A percentile compares a stretch with the other conserved stretches of the same genome.
Conservation (phyloP, 768 basidiomycete species). For the Crucibulum laeve region DNA sequence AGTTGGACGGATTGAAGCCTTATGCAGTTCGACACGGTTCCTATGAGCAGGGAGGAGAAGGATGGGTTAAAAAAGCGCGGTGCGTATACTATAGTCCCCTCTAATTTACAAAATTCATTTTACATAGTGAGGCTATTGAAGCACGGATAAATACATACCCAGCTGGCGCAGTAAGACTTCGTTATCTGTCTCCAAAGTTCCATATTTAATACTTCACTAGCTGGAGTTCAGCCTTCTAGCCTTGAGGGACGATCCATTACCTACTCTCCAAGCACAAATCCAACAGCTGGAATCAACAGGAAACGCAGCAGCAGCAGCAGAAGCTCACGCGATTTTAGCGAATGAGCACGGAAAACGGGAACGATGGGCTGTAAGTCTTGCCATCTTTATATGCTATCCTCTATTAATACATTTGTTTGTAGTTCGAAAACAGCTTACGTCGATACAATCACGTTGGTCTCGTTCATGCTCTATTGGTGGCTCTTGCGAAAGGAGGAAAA, state of each 20-base stretch:
- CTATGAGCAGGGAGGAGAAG: conserved; percentile 63
- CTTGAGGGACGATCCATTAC: conserved; percentile 78
- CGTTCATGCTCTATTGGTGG: conserved; percentile 67
- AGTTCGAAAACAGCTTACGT: conserved; percentile 88
- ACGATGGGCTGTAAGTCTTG: conserved; percentile 70
- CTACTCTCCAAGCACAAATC: conserved; percentile 58
- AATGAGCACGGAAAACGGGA: conserved; percentile 74
- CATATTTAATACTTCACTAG: conserved; percentile 29
- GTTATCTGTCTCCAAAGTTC: neutral
- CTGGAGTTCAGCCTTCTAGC: conserved; percentile 92
- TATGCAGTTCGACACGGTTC: conserved; percentile 79
- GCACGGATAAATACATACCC: conserved; percentile 89
- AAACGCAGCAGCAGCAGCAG: conserved; percentile 39
- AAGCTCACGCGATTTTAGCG: conserved; percentile 50
- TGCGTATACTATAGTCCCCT: conserved; percentile 24
- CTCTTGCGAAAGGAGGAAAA: conserved; percentile 67
- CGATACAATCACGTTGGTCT: conserved; percentile 86
- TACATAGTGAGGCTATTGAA: conserved; percentile 74
- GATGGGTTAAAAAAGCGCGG: conserved; percentile 83
- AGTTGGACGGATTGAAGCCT: conserved; percentile 87
- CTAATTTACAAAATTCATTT: conserved; percentile 12
- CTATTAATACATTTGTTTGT: conserved; percentile 10
- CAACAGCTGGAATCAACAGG: conserved; percentile 39
- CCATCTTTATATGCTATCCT: conserved; percentile 5
- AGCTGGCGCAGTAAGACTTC: conserved; percentile 71